Evolutionary conservation across 2,329 filamentous ascomycete genomes (phyloP).

Genomic region (Paramyrothecium roridum): DNA sequence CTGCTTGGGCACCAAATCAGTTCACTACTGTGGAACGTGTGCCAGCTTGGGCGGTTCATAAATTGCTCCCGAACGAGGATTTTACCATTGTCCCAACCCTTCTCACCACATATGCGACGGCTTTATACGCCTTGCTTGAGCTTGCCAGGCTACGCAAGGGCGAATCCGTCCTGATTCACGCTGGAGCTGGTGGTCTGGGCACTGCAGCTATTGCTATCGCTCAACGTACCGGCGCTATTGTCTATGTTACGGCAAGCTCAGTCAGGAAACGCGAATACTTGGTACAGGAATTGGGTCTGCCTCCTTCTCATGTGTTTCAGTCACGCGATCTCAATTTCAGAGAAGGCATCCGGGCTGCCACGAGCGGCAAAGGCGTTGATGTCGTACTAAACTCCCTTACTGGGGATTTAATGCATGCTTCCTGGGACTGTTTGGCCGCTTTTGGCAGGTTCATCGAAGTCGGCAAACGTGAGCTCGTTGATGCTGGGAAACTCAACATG

Average conservation of each 20-base stretch:
- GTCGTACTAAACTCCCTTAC: conserved; percentile 31
- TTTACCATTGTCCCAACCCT: conserved; percentile 9
- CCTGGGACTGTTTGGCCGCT: conserved; percentile 29
- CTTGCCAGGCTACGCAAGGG: conserved; percentile 18
- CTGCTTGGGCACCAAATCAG: conserved; percentile 15
- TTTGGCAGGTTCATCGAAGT: conserved; percentile 38
- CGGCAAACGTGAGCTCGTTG: conserved; percentile 24
- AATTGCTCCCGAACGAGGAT: conserved; percentile 9
- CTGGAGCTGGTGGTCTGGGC: conserved; percentile 29
- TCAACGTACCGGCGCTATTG: conserved; percentile 22
- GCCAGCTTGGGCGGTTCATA: not conserved
- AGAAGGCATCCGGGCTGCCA: conserved; percentile 23
- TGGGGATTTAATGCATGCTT: conserved; percentile 28
- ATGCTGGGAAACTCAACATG: conserved; percentile 35
- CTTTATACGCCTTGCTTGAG: conserved; percentile 24
- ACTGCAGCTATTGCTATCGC: conserved; percentile 29
- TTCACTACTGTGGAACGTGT: conserved; percentile 13
- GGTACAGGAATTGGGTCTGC: conserved; percentile 21
- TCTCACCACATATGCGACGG: conserved; percentile 20
- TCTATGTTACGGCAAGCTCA: not conserved
- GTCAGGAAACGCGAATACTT: not conserved
- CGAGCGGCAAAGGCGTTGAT: conserved; percentile 28
- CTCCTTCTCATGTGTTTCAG: conserved; percentile 23
- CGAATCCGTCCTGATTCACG: conserved; percentile 30
- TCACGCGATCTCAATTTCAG: conserved; percentile 22